Evolutionary conservation across 2,329 filamentous ascomycete species (phyloP).

Genomic region (Colletotrichum liriopes): DNA sequence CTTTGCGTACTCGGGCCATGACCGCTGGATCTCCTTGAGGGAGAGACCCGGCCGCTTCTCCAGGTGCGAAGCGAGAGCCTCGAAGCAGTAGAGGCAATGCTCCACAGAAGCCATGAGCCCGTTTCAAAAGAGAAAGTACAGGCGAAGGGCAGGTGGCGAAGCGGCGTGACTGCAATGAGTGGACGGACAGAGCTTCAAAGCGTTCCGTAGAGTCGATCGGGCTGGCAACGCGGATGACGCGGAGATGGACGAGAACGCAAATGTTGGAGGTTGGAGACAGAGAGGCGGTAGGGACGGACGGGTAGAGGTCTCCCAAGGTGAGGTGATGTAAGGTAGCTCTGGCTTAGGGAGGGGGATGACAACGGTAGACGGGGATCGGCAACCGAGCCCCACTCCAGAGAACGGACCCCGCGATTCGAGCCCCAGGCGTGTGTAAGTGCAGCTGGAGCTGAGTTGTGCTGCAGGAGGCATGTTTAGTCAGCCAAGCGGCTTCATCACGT

Average conservation of each 20-base stretch:
- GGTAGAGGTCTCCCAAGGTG: background rate
- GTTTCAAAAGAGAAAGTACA: slow-evolving; percentile 19
- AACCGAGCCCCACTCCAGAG: slow-evolving; percentile 33
- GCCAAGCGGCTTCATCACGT: background rate
- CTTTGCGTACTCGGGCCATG: slow-evolving; percentile 67
- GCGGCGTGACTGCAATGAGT: slow-evolving; percentile 16
- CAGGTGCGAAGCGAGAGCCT: slow-evolving; percentile 83
- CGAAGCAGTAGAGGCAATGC: slow-evolving; percentile 96
- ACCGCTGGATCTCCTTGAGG: slow-evolving; percentile 78
- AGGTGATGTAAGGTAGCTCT: slow-evolving; percentile 15
- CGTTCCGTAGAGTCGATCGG: slow-evolving; percentile 15
- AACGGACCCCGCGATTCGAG: slow-evolving; percentile 38
- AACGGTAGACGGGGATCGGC: slow-evolving; percentile 12
- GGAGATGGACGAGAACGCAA: slow-evolving; percentile 2
- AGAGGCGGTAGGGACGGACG: background rate
- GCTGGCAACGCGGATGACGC: slow-evolving; percentile 9
- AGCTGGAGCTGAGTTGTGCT: background rate
- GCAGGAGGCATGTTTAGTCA: background rate
- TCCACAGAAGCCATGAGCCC: slow-evolving; percentile 82
- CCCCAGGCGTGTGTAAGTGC: background rate
- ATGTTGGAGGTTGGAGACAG: slow-evolving; percentile 14
- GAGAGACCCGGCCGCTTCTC: slow-evolving; percentile 77
- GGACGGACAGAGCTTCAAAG: slow-evolving; percentile 31
- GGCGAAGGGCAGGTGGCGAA: slow-evolving; percentile 9
- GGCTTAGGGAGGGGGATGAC: slow-evolving; percentile 11